phyloP scores from a whole-genome alignment of 1,284 basidiomycete species.

The Coniferiporia weirii region DNA sequence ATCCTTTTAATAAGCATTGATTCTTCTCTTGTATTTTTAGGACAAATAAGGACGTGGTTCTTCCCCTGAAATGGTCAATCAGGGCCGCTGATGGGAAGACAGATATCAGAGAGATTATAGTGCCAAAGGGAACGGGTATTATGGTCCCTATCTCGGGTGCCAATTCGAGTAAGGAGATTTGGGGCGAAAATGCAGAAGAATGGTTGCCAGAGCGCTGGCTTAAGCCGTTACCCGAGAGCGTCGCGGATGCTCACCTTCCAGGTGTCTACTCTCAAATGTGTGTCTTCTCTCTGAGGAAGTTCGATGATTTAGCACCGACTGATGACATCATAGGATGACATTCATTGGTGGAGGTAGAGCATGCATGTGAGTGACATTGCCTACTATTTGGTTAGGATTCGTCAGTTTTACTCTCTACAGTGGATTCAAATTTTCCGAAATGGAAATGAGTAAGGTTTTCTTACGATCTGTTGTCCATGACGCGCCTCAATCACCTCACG shows the following conservation, averaged over 20 bases:
- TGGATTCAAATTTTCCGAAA: constrained; percentile 8
- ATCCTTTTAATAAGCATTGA: not conserved
- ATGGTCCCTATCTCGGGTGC: constrained; percentile 8
- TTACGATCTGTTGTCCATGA: not conserved
- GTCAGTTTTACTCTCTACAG: not conserved
- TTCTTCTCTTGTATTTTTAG: not conserved
- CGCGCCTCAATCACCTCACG: not conserved
- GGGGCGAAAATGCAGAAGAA: constrained; percentile 15
- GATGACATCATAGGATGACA: constrained; percentile 15
- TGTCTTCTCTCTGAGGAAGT: not conserved
- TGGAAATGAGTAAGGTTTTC: constrained; percentile 6
- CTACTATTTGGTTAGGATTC: not conserved
- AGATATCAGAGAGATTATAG: constrained; percentile 9
- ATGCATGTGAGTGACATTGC: constrained; percentile 17
- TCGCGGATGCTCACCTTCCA: constrained; percentile 9
- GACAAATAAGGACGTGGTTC: constrained; percentile 8
- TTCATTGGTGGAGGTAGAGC: constrained; percentile 18
- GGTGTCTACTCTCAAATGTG: constrained; percentile 15
- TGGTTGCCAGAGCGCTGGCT: constrained; percentile 18
- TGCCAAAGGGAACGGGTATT: constrained; percentile 10
- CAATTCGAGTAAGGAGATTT: constrained; percentile 13
- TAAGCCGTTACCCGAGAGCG: constrained; percentile 6
- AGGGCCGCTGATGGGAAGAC: constrained; percentile 7
- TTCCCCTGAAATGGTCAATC: constrained; percentile 12
- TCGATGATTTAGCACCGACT: not conserved